Percentiles rank a stretch among this genome's conserved stretches.
These are phyloP conservation scores for Saccharomycopsis hybrid DNA, from an alignment of 1,139 yeast genomes.

Conservation along the genomic window DNA sequence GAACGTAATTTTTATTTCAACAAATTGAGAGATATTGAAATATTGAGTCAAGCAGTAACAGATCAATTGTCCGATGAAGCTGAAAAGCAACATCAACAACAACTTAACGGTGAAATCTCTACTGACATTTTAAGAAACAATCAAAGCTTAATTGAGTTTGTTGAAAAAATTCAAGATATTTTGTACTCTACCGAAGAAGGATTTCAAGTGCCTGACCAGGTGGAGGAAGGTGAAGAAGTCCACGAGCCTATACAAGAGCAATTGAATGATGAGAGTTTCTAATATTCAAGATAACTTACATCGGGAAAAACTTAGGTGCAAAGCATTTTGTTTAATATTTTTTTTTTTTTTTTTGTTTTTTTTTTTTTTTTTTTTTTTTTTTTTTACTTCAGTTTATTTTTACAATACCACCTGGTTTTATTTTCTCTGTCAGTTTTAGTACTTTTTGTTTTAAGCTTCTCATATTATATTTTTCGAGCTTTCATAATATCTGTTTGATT, in stretches of 20 bases:
- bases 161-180: slow-evolving; percentile 64
- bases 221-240: background rate
- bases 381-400: no score
- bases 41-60: slow-evolving; percentile 61
- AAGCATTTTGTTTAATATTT: no score
- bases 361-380: no score
- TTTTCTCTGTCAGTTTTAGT: no score
- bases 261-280: slow-evolving; percentile 10
- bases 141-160: slow-evolving; percentile 34
- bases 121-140: slow-evolving; percentile 31
- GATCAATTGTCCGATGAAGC: slow-evolving; percentile 39
- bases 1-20: slow-evolving; percentile 90
- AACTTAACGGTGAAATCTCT: slow-evolving; percentile 22
- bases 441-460: no score
- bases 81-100: slow-evolving; percentile 26
- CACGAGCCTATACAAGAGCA: background rate
- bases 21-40: slow-evolving; percentile 83
- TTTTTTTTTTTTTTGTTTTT: no score
- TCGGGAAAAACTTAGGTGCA: no score
- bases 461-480: background rate
- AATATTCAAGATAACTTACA: no score
- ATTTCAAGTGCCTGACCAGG: slow-evolving; percentile 40
- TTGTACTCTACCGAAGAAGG: slow-evolving; percentile 82
- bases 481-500: background rate
- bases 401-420: no score